Base-by-base conservation (phyloP, 495 filamentous ascomycete genomes). In the Daldinia decipiens region DNA sequence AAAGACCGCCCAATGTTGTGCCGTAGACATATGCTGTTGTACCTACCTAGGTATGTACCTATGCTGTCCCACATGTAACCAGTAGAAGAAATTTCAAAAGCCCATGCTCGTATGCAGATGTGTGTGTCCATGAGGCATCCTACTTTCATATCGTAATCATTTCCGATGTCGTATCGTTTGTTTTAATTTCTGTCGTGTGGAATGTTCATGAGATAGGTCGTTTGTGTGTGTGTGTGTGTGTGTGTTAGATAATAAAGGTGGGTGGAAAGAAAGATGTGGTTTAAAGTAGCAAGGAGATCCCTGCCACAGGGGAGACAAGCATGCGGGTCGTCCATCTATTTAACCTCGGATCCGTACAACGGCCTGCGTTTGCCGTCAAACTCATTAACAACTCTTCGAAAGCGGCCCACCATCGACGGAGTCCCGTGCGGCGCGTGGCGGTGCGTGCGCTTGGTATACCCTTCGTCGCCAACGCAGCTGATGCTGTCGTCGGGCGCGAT, bases 401-500 rank as follows among this genome's bases (percentile, higher is more conserved):
- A 72, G 15, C 69, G 59, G 1, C 69, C 64, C 0, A 72, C 59
- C 29, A 63, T 53, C 36, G 69, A 72, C 12, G 54, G 36, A 2
- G 67, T n/a, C 21, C 38, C 52, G 32, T 57, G 45, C 27, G 68
- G 39, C 15, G 26, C 45, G 0, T 21, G 57, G 9, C 64, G 56
- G 26, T 54, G 69, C 1, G 29, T 26, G 1, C 69, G 59, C 47
- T 54, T 56, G 27, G 40, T 52, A 12, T 53, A 59, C 64, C 53
- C 76, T 62, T 72, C 82, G 17, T 81, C 85, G 31, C 79, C 81
- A 3, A 85, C 83, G 74, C 85, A 83, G 70, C 85, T 87, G 53
- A 87, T 80, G 72, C 84, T 87, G 73, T 89, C 87, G 65, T 83
- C 82, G 1, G 87, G 86, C 15, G 76, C 81, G 32, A 87, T 67